These are phyloP conservation scores for Saprolegnia parasitica DNA, from an alignment of 352 stramenopile genomes.

Conservation along the genomic window DNA sequence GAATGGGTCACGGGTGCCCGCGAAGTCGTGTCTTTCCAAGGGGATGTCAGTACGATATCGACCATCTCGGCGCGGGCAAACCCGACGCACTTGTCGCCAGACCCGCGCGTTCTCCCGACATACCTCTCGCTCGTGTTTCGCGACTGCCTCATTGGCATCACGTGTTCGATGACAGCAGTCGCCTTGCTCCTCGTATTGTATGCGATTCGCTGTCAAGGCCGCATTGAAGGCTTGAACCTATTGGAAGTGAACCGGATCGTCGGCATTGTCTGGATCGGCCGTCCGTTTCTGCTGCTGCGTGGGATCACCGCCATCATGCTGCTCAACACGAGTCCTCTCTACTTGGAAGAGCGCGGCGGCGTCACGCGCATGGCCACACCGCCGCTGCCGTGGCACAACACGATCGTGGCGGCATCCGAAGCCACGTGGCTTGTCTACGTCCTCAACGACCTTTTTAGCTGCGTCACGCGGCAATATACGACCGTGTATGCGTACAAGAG, in stretches of 20 bases:
- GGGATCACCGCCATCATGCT: slow-evolving; percentile 15
- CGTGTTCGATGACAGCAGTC: neutral
- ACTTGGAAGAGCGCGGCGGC: neutral
- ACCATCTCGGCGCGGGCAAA: slow-evolving; percentile 6
- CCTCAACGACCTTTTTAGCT: slow-evolving; percentile 21
- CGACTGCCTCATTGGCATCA: neutral
- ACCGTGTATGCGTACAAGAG: slow-evolving; percentile 8
- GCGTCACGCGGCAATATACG: slow-evolving; percentile 11
- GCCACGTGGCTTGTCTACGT: slow-evolving; percentile 17
- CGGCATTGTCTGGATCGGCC: slow-evolving; percentile 16
- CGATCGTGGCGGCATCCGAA: slow-evolving; percentile 8
- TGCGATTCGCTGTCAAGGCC: neutral
- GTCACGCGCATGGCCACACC: neutral
- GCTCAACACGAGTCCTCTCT: slow-evolving; percentile 10
- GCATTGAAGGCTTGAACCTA: slow-evolving; percentile 13
- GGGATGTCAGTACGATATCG: slow-evolving; percentile 7
- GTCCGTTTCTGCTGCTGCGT: slow-evolving; percentile 18
- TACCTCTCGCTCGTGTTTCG: slow-evolving; percentile 14
- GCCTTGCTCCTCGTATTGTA: neutral
- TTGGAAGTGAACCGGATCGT: slow-evolving; percentile 23
- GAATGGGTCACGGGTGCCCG: slow-evolving; percentile 23
- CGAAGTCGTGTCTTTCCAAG: slow-evolving; percentile 26
- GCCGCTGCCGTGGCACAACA: slow-evolving; percentile 5
- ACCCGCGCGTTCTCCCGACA: neutral
- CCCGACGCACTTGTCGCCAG: neutral